phyloP scores from a whole-genome alignment of 2,329 filamentous ascomycete genomes.

The Macrophomina pseudophaseolina region DNA sequence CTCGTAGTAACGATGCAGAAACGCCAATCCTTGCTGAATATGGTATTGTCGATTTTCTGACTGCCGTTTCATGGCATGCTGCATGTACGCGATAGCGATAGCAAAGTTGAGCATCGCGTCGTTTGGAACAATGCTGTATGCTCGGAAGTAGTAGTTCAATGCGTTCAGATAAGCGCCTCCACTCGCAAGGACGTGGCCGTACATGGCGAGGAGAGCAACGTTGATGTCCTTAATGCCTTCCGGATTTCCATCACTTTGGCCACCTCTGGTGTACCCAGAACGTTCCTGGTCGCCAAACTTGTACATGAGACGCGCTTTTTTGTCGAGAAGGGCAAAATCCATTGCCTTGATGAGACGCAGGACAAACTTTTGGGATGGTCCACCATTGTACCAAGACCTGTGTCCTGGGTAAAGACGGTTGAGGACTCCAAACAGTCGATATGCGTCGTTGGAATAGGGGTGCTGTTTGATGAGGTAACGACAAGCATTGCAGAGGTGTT shows the following conservation, averaged over 20 bases:
- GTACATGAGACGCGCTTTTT: conserved; percentile 53
- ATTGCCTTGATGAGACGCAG: conserved; percentile 89
- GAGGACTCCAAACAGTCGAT: conserved; percentile 80
- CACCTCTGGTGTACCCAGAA: conserved; percentile 46
- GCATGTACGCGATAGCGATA: conserved; percentile 77
- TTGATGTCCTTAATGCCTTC: conserved; percentile 63
- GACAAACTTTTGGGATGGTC: conserved; percentile 87
- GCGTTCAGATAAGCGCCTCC: conserved; percentile 84
- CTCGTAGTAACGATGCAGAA: conserved; percentile 76
- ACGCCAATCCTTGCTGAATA: conserved; percentile 82
- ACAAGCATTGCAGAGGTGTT: conserved; percentile 74
- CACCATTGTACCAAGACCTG: conserved; percentile 74
- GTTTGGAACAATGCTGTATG: conserved; percentile 69
- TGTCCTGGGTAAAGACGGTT: conserved; percentile 75
- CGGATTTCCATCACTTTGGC: conserved; percentile 45
- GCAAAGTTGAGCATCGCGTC: conserved; percentile 82
- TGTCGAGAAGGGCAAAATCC: conserved; percentile 69
- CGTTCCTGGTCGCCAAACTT: conserved; percentile 44
- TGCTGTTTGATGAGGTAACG: conserved; percentile 86
- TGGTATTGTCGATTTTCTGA: conserved; percentile 88
- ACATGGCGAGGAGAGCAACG: conserved; percentile 81
- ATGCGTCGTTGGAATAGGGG: conserved; percentile 79
- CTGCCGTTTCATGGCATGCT: conserved; percentile 87
- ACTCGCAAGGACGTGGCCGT: conserved; percentile 86
- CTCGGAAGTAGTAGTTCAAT: conserved; percentile 81